phyloP scores from a whole-genome alignment of 2,329 filamentous ascomycete genomes.

The Pseudocercospora pini-densiflorae region DNA sequence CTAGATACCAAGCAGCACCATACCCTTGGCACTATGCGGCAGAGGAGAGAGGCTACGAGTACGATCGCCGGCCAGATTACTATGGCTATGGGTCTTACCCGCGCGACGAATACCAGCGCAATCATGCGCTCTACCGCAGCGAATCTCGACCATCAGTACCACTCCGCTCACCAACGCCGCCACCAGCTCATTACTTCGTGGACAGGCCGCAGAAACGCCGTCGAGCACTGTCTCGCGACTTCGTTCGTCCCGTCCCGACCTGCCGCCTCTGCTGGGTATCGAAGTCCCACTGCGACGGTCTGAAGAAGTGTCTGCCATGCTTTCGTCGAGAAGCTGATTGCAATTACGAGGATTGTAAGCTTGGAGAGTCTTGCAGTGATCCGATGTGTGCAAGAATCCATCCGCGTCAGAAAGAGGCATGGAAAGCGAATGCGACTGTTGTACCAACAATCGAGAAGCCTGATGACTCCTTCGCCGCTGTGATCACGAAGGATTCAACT shows the following conservation, averaged over 20 bases:
- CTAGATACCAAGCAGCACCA: neutral
- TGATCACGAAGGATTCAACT: too few species aligned
- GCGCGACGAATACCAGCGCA: neutral
- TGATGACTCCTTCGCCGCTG: too few species aligned
- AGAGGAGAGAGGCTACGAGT: neutral
- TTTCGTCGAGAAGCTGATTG: neutral
- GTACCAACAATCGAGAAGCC: neutral
- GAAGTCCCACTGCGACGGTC: neutral
- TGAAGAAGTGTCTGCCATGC: conserved; percentile 1
- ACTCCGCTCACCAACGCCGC: neutral
- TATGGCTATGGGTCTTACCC: neutral
- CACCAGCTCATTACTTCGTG: neutral
- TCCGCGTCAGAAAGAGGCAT: neutral
- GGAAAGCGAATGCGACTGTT: neutral
- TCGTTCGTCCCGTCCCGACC: neutral
- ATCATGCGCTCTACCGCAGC: neutral
- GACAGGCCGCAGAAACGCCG: neutral
- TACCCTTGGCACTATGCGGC: neutral
- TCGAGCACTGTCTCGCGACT: neutral
- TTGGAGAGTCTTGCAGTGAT: neutral
- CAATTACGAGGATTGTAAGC: conserved; percentile 4
- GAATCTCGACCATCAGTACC: neutral
- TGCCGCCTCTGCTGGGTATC: conserved; percentile 6
- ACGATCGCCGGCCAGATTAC: conserved; percentile 2
- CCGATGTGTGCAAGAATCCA: neutral